phyloP scores from a whole-genome alignment of 2,329 filamentous ascomycete genomes.

The Scedosporium apiospermum region DNA sequence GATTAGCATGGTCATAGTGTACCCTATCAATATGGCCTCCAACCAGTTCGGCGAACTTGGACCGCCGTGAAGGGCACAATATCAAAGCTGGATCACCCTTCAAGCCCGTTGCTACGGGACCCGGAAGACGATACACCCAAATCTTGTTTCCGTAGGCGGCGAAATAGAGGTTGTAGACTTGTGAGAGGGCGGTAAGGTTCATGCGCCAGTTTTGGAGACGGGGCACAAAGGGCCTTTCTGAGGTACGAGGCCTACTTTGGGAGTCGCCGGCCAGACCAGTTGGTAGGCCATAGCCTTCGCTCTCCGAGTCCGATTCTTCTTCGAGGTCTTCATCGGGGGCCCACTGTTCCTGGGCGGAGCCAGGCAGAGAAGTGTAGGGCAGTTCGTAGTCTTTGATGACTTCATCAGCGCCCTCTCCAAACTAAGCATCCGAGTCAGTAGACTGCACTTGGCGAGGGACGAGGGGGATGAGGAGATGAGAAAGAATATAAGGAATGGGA shows the following conservation, averaged over 20 bases:
- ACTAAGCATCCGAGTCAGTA: not conserved
- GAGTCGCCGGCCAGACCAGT: not conserved
- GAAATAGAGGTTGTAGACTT: constrained; percentile 52
- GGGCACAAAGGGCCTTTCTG: not conserved
- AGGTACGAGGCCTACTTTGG: not conserved
- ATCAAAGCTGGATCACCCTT: constrained; percentile 38
- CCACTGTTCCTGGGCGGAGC: not conserved
- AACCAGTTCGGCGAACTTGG: constrained; percentile 27
- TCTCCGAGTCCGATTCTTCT: constrained; percentile 16
- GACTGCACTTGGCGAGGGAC: not conserved
- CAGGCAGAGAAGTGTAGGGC: not conserved
- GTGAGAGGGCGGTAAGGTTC: constrained; percentile 50
- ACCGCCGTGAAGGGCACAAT: constrained; percentile 31
- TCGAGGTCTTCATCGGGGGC: constrained; percentile 6
- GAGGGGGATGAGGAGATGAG: not conserved
- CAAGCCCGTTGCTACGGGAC: constrained; percentile 36
- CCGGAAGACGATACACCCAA: constrained; percentile 44
- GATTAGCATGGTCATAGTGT: constrained; percentile 56
- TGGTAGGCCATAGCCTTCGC: constrained; percentile 11
- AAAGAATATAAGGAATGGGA: too few species aligned
- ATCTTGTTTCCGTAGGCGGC: constrained; percentile 47
- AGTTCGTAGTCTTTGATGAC: not conserved
- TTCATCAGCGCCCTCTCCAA: not conserved
- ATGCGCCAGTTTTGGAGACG: constrained; percentile 31
- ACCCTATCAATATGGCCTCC: constrained; percentile 42